Base-by-base conservation (phyloP, 2,329 filamentous ascomycete genomes). In the Alternaria hordeiaustralica region DNA sequence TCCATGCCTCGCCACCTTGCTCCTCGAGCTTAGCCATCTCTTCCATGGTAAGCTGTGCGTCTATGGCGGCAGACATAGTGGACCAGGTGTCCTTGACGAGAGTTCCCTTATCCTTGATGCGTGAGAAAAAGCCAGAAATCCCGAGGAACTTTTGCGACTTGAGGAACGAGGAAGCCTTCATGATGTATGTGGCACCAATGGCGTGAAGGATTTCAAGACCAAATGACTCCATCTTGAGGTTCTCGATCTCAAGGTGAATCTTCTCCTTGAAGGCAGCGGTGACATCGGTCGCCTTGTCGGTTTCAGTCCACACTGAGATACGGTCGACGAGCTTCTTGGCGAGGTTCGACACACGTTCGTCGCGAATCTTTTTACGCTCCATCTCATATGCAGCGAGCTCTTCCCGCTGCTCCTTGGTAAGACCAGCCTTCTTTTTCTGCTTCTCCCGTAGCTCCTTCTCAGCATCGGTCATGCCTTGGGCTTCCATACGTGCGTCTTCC, bases 221-320 rank as follows among this genome's bases (percentile, higher is more conserved):
- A 73, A 99, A 99, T 0, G 92, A 96, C 83, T 99, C 96, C 93
- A 99, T 99, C 86, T 98, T 99, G 73, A 99, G 85, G 78, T 98
- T 97, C 84, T 99, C 96, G 25, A 97, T 93, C 82, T 99, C 96
- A 44, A 98, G 89, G 44, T 90, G 88, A 71, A 92, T 97, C 87
- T 99, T 97, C 79, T 95, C 93, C 79, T 94, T 90, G 84, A 98
- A 99, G 0, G 96, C 92, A 61, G 84, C 84, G 33, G 95, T 98
- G 63, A 97, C 93, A 72, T 97, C 94, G 13, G 82, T 66, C 49
- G 91, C 88, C 83, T 96, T 97, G 82, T 98, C 96, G 4, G 95
- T 97, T 84, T 99, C 96, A 6, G 96, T 97, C 95, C 94, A 98
- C 45, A 98, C 89, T 69, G 91, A 94, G 76, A 98, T 88, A 62